phyloP scores from a whole-genome alignment of 2,329 filamentous ascomycete genomes.

The Hortaea werneckii region DNA sequence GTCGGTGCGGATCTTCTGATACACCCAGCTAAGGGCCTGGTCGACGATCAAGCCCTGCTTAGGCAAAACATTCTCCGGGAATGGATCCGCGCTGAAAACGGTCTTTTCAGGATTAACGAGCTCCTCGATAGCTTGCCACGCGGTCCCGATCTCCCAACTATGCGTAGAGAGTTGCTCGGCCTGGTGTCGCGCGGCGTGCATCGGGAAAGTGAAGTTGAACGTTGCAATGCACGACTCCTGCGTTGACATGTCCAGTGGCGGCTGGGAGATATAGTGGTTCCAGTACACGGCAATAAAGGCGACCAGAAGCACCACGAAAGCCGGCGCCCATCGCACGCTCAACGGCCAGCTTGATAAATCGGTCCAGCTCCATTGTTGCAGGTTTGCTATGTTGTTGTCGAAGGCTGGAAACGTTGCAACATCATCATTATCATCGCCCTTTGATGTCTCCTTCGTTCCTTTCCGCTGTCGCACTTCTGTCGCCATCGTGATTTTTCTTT shows the following conservation, averaged over 20 bases:
- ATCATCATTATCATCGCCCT: too few relatives aligned
- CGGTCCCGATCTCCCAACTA: constrained; percentile 34
- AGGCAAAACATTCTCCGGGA: constrained; percentile 23
- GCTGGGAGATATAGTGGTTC: constrained; percentile 7
- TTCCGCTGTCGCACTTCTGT: too few relatives aligned
- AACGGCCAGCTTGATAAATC: constrained; percentile 14
- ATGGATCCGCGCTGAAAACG: constrained; percentile 29
- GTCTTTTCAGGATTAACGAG: constrained; percentile 27
- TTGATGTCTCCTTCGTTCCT: too few relatives aligned
- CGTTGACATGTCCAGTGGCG: constrained; percentile 8
- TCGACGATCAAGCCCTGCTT: constrained; percentile 16
- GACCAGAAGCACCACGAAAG: constrained; percentile 9
- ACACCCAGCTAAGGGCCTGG: constrained; percentile 26
- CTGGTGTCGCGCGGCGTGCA: constrained; percentile 19
- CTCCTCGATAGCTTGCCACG: constrained; percentile 32
- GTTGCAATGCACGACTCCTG: constrained; percentile 14
- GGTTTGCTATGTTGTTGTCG: too few relatives aligned
- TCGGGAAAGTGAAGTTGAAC: constrained; percentile 18
- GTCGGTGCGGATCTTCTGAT: constrained; percentile 23
- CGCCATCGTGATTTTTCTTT: too few relatives aligned
- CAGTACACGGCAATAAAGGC: constrained; percentile 7
- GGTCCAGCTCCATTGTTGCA: constrained; percentile 7
- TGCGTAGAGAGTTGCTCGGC: constrained; percentile 26
- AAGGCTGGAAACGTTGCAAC: too few relatives aligned
- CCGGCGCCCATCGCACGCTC: constrained; percentile 10